Evolutionary conservation across 2,329 filamentous ascomycete species (phyloP), one percentile per base, ranked within the genome.

Genomic region (Claviceps africana): DNA sequence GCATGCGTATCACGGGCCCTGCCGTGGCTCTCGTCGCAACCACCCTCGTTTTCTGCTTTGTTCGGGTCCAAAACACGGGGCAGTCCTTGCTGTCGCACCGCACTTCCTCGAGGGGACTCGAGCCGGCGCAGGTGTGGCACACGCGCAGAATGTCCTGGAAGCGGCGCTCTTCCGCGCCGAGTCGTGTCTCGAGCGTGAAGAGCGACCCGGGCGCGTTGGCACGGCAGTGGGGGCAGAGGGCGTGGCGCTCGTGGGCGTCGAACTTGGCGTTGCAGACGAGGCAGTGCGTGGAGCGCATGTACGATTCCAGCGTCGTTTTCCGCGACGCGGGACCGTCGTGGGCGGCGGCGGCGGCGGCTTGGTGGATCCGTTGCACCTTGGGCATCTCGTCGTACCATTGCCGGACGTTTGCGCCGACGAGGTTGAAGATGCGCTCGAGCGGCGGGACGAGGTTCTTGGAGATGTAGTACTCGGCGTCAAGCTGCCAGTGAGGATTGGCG

Each of bases 331-430:
- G 56, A 19, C 28, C 60, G 53, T 64, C 25, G 25, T 17, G 17
- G 43, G 22, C 13, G 21, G 25, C 9, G 43, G 22, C 13, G 21
- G 25, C 9, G 45, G 45, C 28, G n/a, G 30, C 19, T 52, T 65
- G 56, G 49, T 64, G 78, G 46, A 91, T 79, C 9, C 85, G 82
- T 62, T 89, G 86, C 21, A 93, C 75, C 65, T 94, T 95, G 46
- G 91, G 91, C 88, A 97, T 94, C 67, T 96, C 89, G 56, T 95
- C 88, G 62, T 89, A 97, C 93, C 93, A 98, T 54, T 81, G 78
- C 19, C 86, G 74, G 0, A 97, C 86, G 64, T 93, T 95, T 33
- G 89, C 93, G 7, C 93, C 93, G 2, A 97, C 86, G 2, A 98
- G 82, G 62, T 93, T 95, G 72, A 98, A 96, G 57, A 98, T 96